Evolutionary conservation across 805 yeast genomes (phyloP).

Genomic region (Saturnispora diversa): DNA sequence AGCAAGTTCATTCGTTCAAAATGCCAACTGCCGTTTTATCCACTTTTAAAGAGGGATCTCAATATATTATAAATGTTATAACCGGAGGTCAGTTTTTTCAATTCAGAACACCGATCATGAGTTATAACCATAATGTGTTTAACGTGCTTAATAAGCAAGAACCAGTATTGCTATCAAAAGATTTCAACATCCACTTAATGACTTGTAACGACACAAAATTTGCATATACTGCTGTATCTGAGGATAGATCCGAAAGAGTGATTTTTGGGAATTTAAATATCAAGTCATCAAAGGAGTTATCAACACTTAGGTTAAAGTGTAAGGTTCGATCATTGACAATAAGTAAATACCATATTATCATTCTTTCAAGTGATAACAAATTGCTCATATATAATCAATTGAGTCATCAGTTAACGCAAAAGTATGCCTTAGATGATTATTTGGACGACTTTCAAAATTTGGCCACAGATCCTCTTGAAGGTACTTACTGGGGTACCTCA

Average conservation of each 20-base stretch:
- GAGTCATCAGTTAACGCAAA: slow-evolving; percentile 38
- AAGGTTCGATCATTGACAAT: slow-evolving; percentile 34
- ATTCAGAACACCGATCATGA: slow-evolving; percentile 5
- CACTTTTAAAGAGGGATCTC: neutral
- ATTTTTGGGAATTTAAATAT: slow-evolving; percentile 19
- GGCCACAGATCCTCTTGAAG: slow-evolving; percentile 38
- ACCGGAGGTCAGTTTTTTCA: neutral
- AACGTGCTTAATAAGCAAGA: neutral
- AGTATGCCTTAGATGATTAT: slow-evolving; percentile 26
- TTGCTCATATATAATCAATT: slow-evolving; percentile 43
- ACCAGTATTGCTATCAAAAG: neutral
- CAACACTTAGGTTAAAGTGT: slow-evolving; percentile 12
- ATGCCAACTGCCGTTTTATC: neutral
- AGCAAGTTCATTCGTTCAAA: slow-evolving; percentile 13
- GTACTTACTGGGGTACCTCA: slow-evolving; percentile 76
- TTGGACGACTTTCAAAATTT: slow-evolving; percentile 38
- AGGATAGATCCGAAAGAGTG: neutral
- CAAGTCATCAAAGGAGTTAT: slow-evolving; percentile 19
- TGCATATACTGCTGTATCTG: slow-evolving; percentile 7
- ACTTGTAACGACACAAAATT: slow-evolving; percentile 7
- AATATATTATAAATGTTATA: neutral
- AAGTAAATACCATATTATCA: slow-evolving; percentile 47
- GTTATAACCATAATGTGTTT: neutral
- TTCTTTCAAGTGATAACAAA: slow-evolving; percentile 36
- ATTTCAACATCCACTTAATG: neutral